Evolutionary conservation across 2,329 filamentous ascomycete species (phyloP).

Genomic region (Mycosphaerella sp.): DNA sequence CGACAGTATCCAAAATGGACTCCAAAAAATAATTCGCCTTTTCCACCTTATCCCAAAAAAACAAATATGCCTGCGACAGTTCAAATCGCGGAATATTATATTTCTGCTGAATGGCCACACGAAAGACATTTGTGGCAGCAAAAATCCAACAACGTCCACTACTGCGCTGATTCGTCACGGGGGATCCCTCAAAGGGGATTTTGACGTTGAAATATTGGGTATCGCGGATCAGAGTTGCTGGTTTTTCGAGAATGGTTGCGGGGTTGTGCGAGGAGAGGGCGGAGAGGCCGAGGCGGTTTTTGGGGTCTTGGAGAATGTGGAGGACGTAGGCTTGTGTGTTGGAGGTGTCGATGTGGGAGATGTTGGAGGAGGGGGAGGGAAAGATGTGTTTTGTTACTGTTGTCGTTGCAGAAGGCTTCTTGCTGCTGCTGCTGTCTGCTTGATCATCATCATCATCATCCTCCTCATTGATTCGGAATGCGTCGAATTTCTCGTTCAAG

Average conservation of each 20-base stretch:
- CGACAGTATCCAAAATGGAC: constrained; percentile 67
- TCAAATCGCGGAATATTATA: constrained; percentile 73
- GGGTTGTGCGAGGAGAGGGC: constrained; percentile 64
- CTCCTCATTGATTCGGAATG: constrained; percentile 20
- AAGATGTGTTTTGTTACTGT: constrained; percentile 12
- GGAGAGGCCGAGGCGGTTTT: constrained; percentile 66
- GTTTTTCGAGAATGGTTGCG: constrained; percentile 58
- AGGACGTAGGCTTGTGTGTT: constrained; percentile 30
- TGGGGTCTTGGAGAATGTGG: constrained; percentile 32
- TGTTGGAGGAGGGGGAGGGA: constrained; percentile 9
- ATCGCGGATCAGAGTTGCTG: constrained; percentile 57
- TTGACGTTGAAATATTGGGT: constrained; percentile 77
- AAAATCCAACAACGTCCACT: constrained; percentile 90
- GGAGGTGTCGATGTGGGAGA: constrained; percentile 27
- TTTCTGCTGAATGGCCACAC: constrained; percentile 78
- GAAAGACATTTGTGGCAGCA: constrained; percentile 84
- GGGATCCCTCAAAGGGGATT: constrained; percentile 73
- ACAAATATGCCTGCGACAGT: constrained; percentile 80
- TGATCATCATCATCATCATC: constrained; percentile 14
- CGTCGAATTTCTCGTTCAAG: constrained; percentile 34
- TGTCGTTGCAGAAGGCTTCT: background rate
- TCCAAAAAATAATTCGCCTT: constrained; percentile 88
- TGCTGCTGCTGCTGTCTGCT: constrained; percentile 1
- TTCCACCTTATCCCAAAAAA: constrained; percentile 92
- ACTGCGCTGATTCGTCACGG: constrained; percentile 76